Base-by-base conservation (phyloP, 352 stramenopile species). In the Phytophthora nicotianae region DNA sequence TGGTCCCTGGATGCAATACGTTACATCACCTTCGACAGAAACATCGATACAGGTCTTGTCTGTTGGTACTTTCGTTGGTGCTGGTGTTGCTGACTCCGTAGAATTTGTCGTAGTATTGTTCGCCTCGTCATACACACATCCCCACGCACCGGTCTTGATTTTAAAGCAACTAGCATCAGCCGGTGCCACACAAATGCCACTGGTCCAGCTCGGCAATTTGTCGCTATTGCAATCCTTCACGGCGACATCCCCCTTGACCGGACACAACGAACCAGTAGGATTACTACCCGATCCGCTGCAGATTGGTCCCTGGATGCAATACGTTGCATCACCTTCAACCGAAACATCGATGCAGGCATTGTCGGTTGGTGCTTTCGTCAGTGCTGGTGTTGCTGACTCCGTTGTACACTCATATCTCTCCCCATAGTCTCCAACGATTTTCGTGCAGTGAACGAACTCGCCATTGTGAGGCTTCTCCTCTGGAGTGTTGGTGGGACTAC, bases 61-160 rank as follows among this genome's bases (percentile, higher is more conserved):
- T 14, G 29, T 16, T 11, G 29, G 47, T 5, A 14, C 9, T 32
- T 40, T 5, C 17, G 47, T 42, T 27, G 47, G 47, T 29, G 47
- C 27, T 42, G 27, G 46, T 9, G 46, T 52, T 11, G 46, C 24
- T n/a, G 26, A 19, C 24, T 19, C 9, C 1, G 27, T 53, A 29
- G 24, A 29, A 29, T 29, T 29, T 3, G 3, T 52, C 43, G 17
- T 58, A 29, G 24, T 7, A 29, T 29, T 29, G 24, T 7, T 29
- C 24, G 24, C 7, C 24, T 49, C 23, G n/a, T 23, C 43, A 9
- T n/a, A 50, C 26, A 85, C 77, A 40, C 81, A 89, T 9, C 79
- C 79, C 77, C 75, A 87, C 1, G 76, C 79, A 14, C 81, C 79
- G 2, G 74, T 86, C 54, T 82, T 76, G 62, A 88, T 84, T 49